Evolutionary conservation across 352 stramenopile species (phyloP).

Genomic region (Globisporangium uncinulatum): DNA sequence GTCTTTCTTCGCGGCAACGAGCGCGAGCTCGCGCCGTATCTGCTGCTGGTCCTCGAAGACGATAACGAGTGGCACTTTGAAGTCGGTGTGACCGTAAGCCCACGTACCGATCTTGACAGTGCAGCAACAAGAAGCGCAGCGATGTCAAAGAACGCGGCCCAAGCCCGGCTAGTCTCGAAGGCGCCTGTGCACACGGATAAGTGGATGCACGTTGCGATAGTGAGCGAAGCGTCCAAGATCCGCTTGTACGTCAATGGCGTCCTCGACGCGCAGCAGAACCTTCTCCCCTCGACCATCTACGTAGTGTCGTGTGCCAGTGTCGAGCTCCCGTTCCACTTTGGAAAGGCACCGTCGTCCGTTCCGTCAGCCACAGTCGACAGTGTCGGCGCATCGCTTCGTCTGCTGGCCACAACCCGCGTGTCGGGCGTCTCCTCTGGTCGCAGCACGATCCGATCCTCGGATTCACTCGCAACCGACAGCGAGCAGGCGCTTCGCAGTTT

Average conservation of each 20-base stretch:
- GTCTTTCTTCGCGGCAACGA: constrained; percentile 68
- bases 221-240: constrained; percentile 83
- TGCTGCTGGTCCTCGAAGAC: constrained; percentile 42
- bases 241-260: constrained; percentile 89
- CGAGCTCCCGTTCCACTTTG: constrained; percentile 54
- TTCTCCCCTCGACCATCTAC: constrained; percentile 27
- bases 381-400: constrained; percentile 1
- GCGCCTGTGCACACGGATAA: constrained; percentile 40
- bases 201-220: constrained; percentile 86
- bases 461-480: not conserved
- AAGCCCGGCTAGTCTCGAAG: constrained; percentile 74
- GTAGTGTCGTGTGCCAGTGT: constrained; percentile 24
- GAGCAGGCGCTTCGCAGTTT: constrained; percentile 32
- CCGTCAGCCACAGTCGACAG: not conserved
- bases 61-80: constrained; percentile 47
- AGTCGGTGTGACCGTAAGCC: constrained; percentile 35
- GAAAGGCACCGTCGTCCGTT: constrained; percentile 13
- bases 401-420: not conserved
- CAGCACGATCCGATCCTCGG: not conserved
- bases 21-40: constrained; percentile 57
- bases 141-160: constrained; percentile 14
- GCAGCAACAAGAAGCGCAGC: not conserved
- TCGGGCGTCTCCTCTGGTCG: not conserved
- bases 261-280: constrained; percentile 75
- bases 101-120: not conserved